phyloP scores from a whole-genome alignment of 768 basidiomycete species.

The Auriscalpium orientale region DNA sequence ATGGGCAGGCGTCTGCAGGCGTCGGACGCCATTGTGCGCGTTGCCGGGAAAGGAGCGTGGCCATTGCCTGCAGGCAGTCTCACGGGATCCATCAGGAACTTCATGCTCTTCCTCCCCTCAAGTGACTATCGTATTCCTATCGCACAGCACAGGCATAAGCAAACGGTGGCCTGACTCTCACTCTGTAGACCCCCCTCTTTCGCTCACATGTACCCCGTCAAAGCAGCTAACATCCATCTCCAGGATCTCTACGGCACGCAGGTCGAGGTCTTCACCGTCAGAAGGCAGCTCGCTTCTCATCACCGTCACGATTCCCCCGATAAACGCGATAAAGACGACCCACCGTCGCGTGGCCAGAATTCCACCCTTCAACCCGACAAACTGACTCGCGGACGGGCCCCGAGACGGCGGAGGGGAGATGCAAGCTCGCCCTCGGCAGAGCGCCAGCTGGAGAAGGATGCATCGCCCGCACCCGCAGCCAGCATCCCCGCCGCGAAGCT shows the following conservation, averaged over 20 bases:
- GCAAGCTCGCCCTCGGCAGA: conserved; percentile 14
- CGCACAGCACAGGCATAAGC: too few relatives aligned
- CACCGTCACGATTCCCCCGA: conserved; percentile 4
- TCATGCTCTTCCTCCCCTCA: not conserved
- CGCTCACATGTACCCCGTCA: conserved; percentile 10
- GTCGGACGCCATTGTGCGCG: not conserved
- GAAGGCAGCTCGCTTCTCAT: conserved; percentile 11
- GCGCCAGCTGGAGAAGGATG: conserved; percentile 7
- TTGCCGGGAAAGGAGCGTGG: not conserved
- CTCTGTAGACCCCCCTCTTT: conserved; percentile 4
- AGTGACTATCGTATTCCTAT: not conserved
- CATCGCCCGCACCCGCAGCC: conserved; percentile 7
- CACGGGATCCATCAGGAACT: not conserved
- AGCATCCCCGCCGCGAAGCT: conserved; percentile 8
- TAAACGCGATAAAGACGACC: conserved; percentile 3
- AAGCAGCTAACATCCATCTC: conserved; percentile 14
- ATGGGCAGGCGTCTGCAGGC: not conserved
- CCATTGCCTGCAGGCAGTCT: not conserved
- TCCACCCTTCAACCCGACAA: conserved; percentile 11
- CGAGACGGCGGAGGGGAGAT: conserved; percentile 16
- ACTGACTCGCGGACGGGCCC: conserved; percentile 15
- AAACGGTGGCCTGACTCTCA: too few relatives aligned
- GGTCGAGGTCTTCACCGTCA: conserved; percentile 15
- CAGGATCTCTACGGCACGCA: conserved; percentile 14
- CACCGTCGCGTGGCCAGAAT: conserved; percentile 5